phyloP scores from a whole-genome alignment of 2,329 filamentous ascomycete species.

The Curvularia hawaiiensis region DNA sequence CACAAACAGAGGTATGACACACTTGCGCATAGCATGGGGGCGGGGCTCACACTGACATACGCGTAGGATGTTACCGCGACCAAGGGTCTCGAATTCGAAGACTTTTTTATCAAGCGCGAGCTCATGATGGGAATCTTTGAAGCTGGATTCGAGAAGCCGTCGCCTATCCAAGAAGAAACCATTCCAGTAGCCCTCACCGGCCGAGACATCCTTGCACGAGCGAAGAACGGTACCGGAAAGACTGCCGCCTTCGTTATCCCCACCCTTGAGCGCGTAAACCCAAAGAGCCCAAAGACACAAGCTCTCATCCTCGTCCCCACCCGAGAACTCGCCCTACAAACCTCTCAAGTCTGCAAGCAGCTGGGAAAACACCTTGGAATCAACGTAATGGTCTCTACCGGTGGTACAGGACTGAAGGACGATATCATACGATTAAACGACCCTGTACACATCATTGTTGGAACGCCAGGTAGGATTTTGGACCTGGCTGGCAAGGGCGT shows the following conservation, averaged over 20 bases:
- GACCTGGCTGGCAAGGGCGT: constrained; percentile 96
- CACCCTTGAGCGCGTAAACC: constrained; percentile 92
- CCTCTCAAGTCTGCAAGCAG: constrained; percentile 98
- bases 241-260: constrained; percentile 98
- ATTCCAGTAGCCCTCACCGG: constrained; percentile 96
- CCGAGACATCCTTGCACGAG: constrained; percentile 91
- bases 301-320: constrained; percentile 96
- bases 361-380: constrained; percentile 95
- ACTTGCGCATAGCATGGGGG: neutral
- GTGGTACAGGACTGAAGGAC: constrained; percentile 91
- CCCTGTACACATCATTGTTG: constrained; percentile 95
- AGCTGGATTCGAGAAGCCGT: constrained; percentile 97
- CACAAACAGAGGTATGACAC: constrained; percentile 74
- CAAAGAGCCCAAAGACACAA: constrained; percentile 95
- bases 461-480: constrained; percentile 93
- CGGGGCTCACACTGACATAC: constrained; percentile 13
- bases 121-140: constrained; percentile 99
- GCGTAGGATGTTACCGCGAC: constrained; percentile 93
- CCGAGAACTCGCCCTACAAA: constrained; percentile 95
- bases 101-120: constrained; percentile 93
- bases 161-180: constrained; percentile 98
- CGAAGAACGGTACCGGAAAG: constrained; percentile 98
- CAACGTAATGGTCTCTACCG: constrained; percentile 99
- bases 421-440: constrained; percentile 96
- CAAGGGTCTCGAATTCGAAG: constrained; percentile 96